A percentile compares a stretch with the other conserved stretches of the same genome.
Evolutionary conservation across 805 yeast species (phyloP).

Genomic region (Kockiozyma suomiensis): DNA sequence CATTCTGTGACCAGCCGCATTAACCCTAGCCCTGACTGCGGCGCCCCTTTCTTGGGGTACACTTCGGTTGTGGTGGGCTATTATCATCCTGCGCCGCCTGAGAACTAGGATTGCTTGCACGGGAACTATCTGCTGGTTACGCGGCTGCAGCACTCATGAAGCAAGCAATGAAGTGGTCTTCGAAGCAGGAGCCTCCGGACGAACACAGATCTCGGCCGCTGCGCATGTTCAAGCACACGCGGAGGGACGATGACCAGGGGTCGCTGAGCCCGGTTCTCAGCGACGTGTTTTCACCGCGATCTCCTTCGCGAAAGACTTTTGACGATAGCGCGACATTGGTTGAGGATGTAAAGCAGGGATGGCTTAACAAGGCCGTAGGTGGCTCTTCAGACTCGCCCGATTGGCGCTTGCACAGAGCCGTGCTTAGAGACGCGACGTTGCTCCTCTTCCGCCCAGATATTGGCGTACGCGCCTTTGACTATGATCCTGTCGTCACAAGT

Average conservation of each 20-base stretch:
- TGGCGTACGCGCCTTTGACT: conserved; percentile 46
- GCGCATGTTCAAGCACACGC: conserved; percentile 22
- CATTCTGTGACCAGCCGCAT: not conserved
- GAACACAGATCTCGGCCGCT: conserved; percentile 13
- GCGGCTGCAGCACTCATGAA: not conserved
- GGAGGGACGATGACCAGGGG: conserved; percentile 12
- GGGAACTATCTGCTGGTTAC: too few relatives aligned
- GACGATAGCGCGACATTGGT: conserved; percentile 1
- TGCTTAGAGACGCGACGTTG: conserved; percentile 68
- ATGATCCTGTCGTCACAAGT: conserved; percentile 12
- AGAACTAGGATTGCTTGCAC: too few relatives aligned
- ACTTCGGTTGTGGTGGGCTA: too few relatives aligned
- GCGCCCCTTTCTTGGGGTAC: conserved; percentile 1
- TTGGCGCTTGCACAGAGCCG: conserved; percentile 61
- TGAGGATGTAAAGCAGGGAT: conserved; percentile 50
- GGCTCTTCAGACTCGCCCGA: conserved; percentile 14
- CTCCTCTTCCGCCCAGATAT: conserved; percentile 61
- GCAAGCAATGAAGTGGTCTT: conserved; percentile 21
- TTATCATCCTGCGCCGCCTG: too few relatives aligned
- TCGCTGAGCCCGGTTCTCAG: conserved; percentile 10
- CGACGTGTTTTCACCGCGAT: conserved; percentile 2
- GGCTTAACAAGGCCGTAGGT: conserved; percentile 54
- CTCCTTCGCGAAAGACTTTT: conserved; percentile 9
- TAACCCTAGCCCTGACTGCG: not conserved
- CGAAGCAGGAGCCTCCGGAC: conserved; percentile 14